Evolutionary conservation across 805 yeast genomes (phyloP).

Genomic region (Candida anglica): DNA sequence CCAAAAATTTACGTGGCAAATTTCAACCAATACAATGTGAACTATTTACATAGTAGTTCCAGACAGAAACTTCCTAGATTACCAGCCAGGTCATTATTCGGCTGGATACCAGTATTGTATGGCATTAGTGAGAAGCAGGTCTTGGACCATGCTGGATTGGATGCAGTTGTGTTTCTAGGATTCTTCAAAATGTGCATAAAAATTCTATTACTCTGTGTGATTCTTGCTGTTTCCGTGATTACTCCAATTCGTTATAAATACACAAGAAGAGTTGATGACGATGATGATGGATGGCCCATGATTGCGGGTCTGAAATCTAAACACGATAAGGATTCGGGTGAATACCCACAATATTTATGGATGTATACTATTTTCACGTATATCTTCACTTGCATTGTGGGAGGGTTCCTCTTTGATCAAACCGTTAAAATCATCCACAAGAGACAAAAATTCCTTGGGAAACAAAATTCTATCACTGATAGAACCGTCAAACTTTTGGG

Average conservation of each 20-base stretch:
- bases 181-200: conserved; percentile 87
- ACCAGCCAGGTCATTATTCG: conserved; percentile 57
- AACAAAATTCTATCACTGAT: conserved; percentile 86
- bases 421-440: conserved; percentile 70
- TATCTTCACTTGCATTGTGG: conserved; percentile 68
- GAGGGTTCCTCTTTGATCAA: conserved; percentile 59
- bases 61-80: conserved; percentile 55
- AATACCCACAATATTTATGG: conserved; percentile 66
- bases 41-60: conserved; percentile 40
- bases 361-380: conserved; percentile 85
- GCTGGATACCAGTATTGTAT: conserved; percentile 74
- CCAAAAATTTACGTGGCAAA: conserved; percentile 87
- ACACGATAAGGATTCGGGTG: conserved; percentile 10
- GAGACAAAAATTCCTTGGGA: conserved; percentile 79
- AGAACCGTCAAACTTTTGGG: conserved; percentile 86
- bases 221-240: conserved; percentile 69
- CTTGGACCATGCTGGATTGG: conserved; percentile 86
- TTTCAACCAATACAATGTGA: conserved; percentile 41
- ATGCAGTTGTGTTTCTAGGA: conserved; percentile 87
- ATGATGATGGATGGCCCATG: conserved; percentile 13
- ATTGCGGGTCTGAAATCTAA: conserved; percentile 3
- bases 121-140: conserved; percentile 69
- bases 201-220: conserved; percentile 56
- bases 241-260: conserved; percentile 82
- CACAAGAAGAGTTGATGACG: conserved; percentile 55